Evolutionary conservation across 306 rosid species (phyloP).

Genomic region (Lathyrus aphaca): DNA sequence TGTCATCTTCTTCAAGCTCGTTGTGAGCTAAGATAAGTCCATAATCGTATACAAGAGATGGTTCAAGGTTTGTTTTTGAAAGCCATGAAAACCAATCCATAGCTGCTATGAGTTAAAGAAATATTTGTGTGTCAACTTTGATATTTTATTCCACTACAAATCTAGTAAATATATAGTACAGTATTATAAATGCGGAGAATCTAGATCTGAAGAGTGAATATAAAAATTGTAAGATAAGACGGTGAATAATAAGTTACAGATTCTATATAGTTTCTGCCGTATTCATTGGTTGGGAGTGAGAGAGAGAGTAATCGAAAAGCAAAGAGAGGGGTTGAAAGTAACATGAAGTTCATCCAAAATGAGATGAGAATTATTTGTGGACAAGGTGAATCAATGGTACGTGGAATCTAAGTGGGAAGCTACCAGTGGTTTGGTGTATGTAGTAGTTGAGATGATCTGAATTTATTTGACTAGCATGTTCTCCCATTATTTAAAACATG

Average conservation of each 20-base stretch:
- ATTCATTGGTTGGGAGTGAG: conserved; percentile 37
- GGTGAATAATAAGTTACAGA: neutral
- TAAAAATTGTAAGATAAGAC: neutral
- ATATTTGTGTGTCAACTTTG: neutral
- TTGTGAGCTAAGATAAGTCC: conserved; percentile 81
- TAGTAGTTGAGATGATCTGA: neutral
- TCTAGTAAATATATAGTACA: neutral
- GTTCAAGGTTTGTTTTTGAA: conserved; percentile 68
- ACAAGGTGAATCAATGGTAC: conserved; percentile 50
- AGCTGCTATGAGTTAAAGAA: conserved; percentile 12
- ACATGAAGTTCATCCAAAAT: neutral
- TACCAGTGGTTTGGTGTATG: neutral
- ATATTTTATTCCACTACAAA: conserved; percentile 4
- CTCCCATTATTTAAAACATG: neutral
- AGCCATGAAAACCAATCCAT: conserved; percentile 98
- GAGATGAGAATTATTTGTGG: conserved; percentile 34
- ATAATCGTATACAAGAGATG: conserved; percentile 70
- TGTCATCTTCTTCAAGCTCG: conserved; percentile 88
- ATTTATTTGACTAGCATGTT: neutral
- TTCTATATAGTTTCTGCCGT: neutral
- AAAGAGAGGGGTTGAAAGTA: neutral
- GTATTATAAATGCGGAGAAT: neutral
- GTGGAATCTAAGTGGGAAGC: conserved; percentile 33
- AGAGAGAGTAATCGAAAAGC: conserved; percentile 20
- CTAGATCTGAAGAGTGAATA: neutral